Conservation (phyloP, 2,329 filamentous ascomycete species). For the Dothideomycetidae sp. region DNA sequence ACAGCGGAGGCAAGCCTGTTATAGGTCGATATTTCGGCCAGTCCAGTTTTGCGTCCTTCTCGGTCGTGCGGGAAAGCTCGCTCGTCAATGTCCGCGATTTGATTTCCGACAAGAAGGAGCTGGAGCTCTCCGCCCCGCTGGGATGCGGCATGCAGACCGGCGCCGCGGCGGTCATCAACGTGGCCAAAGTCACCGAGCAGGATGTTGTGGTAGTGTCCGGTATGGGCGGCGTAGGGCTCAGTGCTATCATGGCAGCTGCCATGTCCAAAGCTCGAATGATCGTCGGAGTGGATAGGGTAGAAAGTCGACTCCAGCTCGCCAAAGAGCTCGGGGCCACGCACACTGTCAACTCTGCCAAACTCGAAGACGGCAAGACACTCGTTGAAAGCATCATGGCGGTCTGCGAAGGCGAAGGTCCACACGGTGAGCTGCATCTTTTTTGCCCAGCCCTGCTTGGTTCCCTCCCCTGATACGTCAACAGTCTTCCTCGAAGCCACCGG, state of each 20-base stretch:
- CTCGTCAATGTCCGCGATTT: conserved; percentile 30
- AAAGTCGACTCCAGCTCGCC: conserved; percentile 25
- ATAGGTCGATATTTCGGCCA: conserved; percentile 36
- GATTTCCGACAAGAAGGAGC: conserved; percentile 25
- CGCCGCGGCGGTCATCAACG: conserved; percentile 28
- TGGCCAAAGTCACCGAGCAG: conserved; percentile 23
- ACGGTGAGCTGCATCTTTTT: conserved; percentile 14
- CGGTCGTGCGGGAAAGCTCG: conserved; percentile 26
- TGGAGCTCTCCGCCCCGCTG: conserved; percentile 31
- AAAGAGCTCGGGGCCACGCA: conserved; percentile 29
- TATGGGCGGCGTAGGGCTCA: conserved; percentile 34
- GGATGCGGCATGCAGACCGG: conserved; percentile 36
- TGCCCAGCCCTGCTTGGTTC: not conserved
- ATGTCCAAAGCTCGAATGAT: conserved; percentile 27
- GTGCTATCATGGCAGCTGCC: conserved; percentile 36
- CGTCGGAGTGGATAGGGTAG: conserved; percentile 29
- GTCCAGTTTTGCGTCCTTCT: conserved; percentile 29
- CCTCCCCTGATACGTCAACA: not conserved
- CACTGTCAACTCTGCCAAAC: conserved; percentile 23
- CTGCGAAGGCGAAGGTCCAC: conserved; percentile 26
- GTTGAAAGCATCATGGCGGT: conserved; percentile 24
- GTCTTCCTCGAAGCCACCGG: conserved; percentile 38
- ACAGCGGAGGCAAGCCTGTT: conserved; percentile 17
- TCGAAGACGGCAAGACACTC: conserved; percentile 22
- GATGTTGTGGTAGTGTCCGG: conserved; percentile 31